Base-by-base conservation (phyloP, 345 rosid genomes). In the Aquilaria sinensis region DNA sequence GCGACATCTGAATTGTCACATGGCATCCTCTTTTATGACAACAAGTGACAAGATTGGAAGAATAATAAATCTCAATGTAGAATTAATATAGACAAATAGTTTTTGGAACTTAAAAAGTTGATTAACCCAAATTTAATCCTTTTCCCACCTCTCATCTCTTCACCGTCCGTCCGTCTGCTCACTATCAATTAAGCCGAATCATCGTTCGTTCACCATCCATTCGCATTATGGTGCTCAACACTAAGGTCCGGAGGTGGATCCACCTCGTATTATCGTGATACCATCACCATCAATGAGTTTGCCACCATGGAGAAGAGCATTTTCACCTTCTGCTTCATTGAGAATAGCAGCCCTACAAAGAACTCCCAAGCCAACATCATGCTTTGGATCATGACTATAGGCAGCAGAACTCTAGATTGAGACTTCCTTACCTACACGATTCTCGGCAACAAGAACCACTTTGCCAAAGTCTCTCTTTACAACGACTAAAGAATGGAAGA, bases 331-430 rank as follows among this genome's bases (percentile, higher is more conserved):
- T 85, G 91, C 33, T 85, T 93, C 0, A 93, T 96, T 13, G 97
- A 97, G 0, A 92, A 92, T 54, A 75, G 85, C 31, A 97, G 98
- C 41, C 98, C 98, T 0, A 32, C 64, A 0, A 62, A 71, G 53
- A 80, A 81, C 23, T 71, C 92, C 0, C 72, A 89, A 15, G 86
- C 97, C 0, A 92, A 90, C 59, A 91, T 82, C 54, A 96, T 97
- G 4, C 98, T 97, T 0, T 92, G 98, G 98, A 84, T 89, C 15
- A 75, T 87, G 88, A 92, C 96, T 4, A 96, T 92, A 13, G 98
- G 98, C 0, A 96, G 96, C 4, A 87, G 93, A 1, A 87, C 97
- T 5, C 60, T 92, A 46, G 98, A 92, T 72, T 82, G 98, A 2
- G 85, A 87, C 57, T 87, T 92, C 45, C 93, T 89, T 2, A 97